phyloP scores from a whole-genome alignment of 345 rosid species.

The Citrus maxima region DNA sequence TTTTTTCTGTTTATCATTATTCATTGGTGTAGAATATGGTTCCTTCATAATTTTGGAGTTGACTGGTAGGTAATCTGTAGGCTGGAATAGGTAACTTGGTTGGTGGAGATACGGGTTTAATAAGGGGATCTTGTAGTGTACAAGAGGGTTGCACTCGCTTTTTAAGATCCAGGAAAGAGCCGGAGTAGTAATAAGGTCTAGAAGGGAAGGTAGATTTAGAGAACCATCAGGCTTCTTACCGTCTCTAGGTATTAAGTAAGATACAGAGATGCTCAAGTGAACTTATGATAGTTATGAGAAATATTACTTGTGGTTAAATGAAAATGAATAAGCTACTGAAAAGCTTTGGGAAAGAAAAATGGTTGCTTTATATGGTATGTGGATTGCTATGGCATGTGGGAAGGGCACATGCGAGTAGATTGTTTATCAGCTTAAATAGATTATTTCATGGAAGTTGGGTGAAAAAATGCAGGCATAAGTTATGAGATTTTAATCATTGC shows the following conservation, averaged over 20 bases:
- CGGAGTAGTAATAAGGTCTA: background rate
- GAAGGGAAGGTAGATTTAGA: background rate
- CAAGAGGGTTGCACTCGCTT: background rate
- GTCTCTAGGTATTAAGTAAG: too few species aligned
- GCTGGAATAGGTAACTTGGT: background rate
- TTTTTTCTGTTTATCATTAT: background rate
- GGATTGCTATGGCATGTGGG: background rate
- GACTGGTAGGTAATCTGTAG: background rate
- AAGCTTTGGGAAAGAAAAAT: background rate
- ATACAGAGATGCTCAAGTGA: background rate
- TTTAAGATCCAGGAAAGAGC: background rate
- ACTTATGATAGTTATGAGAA: background rate
- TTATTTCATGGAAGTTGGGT: background rate
- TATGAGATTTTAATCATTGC: background rate
- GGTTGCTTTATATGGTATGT: background rate
- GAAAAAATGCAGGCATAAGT: background rate
- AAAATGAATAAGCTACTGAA: background rate
- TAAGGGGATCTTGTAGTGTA: background rate
- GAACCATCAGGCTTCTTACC: conserved; percentile 1
- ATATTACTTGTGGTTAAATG: background rate
- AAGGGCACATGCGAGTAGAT: background rate
- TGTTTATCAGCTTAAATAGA: background rate
- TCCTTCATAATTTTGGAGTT: background rate
- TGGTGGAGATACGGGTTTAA: background rate
- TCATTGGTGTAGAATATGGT: background rate